Evolutionary conservation across 805 yeast genomes (phyloP).

Genomic region (Teunomyces pallodes): DNA sequence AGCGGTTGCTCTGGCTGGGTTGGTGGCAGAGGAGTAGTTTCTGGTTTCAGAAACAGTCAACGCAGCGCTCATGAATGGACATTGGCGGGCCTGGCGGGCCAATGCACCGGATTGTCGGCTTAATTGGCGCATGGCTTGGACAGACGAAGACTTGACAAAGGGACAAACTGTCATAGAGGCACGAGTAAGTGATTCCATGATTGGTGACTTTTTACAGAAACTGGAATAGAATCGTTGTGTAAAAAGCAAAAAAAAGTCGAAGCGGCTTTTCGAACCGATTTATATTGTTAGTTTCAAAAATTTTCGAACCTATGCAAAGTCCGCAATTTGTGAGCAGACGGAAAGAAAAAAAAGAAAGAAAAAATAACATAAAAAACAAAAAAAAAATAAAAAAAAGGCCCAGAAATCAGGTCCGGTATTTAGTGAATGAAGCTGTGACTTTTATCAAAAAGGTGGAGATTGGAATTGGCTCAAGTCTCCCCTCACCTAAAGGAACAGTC

Average conservation of each 20-base stretch:
- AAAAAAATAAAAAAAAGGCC: neutral
- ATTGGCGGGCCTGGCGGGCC: slow-evolving; percentile 59
- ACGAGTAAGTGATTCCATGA: slow-evolving; percentile 80
- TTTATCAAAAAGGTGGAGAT: neutral
- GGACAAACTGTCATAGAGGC: slow-evolving; percentile 83
- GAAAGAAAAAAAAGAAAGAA: neutral
- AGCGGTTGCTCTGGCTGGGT: slow-evolving; percentile 45
- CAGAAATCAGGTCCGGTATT: neutral
- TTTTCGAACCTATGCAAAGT: slow-evolving; percentile 1
- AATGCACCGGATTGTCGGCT: slow-evolving; percentile 44
- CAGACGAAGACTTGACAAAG: slow-evolving; percentile 63
- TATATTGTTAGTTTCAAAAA: neutral
- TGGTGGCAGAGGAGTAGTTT: slow-evolving; percentile 47
- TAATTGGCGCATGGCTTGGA: slow-evolving; percentile 58
- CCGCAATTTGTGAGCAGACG: slow-evolving; percentile 1
- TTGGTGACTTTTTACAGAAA: neutral
- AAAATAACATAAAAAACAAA: neutral
- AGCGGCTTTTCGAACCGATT: neutral
- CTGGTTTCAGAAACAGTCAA: slow-evolving; percentile 16
- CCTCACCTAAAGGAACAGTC: too few species aligned
- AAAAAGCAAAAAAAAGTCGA: neutral
- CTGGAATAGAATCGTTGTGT: neutral
- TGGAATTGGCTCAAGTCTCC: too few species aligned
- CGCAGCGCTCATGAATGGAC: slow-evolving; percentile 93
- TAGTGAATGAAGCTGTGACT: neutral